phyloP scores from a whole-genome alignment of 345 rosid species.

The Populus simonii region DNA sequence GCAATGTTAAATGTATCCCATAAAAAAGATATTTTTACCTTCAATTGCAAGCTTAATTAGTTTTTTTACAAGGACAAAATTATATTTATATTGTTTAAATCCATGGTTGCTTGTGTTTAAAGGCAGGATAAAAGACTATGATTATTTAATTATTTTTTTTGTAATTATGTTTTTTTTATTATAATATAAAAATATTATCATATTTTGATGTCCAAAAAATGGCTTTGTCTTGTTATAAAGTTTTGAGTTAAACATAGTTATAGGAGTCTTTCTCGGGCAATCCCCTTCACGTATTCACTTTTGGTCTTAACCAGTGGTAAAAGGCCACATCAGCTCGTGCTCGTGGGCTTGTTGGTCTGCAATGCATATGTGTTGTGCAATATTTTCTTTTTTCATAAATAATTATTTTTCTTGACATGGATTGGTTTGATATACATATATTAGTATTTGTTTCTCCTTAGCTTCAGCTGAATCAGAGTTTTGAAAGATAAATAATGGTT shows the following conservation, averaged over 20 bases:
- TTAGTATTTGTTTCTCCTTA: background rate
- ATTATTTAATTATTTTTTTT: no score
- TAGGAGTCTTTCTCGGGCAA: constrained; percentile 20
- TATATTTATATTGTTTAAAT: no score
- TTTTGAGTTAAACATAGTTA: constrained; percentile 7
- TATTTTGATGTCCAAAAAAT: constrained; percentile 7
- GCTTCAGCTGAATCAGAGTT: background rate
- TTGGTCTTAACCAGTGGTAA: constrained; percentile 22
- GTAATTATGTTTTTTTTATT: no score
- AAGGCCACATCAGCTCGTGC: constrained; percentile 28
- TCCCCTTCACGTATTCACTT: constrained; percentile 23
- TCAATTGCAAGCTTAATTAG: no score
- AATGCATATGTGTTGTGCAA: background rate
- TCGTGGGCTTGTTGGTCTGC: constrained; percentile 15
- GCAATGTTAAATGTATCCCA: no score
- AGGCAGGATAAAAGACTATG: no score
- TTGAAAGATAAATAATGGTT: background rate
- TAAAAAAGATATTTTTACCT: no score
- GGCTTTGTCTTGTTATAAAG: constrained; percentile 14
- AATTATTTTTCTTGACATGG: background rate
- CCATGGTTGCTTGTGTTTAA: no score
- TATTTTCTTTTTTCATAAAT: background rate
- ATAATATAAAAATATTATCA: background rate
- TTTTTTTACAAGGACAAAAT: no score
- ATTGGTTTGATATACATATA: background rate